These are phyloP conservation scores for Hypericum androsaemum DNA, from an alignment of 345 rosid species.

Conservation along the genomic window DNA sequence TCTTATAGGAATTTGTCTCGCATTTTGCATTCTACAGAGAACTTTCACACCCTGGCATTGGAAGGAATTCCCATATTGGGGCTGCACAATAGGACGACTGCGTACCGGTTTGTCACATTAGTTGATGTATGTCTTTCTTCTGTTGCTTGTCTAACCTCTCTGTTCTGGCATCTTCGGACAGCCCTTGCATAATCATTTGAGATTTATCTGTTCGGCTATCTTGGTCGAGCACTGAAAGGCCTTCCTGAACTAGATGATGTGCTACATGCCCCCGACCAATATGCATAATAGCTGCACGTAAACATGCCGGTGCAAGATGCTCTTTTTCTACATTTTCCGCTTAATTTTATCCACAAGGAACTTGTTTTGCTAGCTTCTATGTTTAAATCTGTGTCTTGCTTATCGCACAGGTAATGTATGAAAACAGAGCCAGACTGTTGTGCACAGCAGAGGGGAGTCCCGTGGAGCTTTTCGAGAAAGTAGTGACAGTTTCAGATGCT, in stretches of 20 bases:
- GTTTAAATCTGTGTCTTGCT: not conserved
- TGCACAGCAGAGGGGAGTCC: conserved; percentile 90
- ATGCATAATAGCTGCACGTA: too few relatives aligned
- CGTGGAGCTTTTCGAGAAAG: conserved; percentile 48
- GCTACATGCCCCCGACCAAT: too few relatives aligned
- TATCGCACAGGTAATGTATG: conserved; percentile 77
- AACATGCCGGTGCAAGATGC: too few relatives aligned
- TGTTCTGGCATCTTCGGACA: not conserved
- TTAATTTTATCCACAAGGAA: not conserved
- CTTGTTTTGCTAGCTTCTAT: not conserved
- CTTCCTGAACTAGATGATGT: too few relatives aligned
- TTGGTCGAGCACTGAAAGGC: too few relatives aligned
- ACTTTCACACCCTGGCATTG: conserved; percentile 78
- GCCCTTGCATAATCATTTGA: not conserved
- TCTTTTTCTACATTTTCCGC: too few relatives aligned
- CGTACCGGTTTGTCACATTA: conserved; percentile 86
- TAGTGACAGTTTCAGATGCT: conserved; percentile 75
- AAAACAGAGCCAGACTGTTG: conserved; percentile 65
- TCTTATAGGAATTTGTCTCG: not conserved
- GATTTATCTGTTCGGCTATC: not conserved
- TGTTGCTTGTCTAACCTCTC: conserved; percentile 1
- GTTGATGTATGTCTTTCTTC: conserved; percentile 56
- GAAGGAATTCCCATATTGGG: conserved; percentile 82
- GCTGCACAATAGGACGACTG: conserved; percentile 74
- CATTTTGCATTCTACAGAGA: conserved; percentile 42